A percentile compares a stretch with the other conserved stretches of the same genome.
Evolutionary conservation across 345 rosid species (phyloP).

Genomic region (Mangifera indica): DNA sequence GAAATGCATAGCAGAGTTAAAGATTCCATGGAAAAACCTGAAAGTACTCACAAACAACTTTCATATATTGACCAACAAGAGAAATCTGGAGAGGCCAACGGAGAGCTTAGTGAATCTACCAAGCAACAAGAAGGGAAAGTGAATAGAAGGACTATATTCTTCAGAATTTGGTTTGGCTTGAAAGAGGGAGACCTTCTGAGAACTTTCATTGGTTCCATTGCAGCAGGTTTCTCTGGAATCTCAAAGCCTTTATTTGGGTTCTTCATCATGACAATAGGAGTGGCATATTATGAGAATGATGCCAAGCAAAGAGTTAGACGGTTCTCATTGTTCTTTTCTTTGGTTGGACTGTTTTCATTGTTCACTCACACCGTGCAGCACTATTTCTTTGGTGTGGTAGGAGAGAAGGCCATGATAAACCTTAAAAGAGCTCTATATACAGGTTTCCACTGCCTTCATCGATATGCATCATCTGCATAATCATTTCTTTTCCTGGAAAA

Average conservation of each 20-base stretch:
- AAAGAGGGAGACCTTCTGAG: constrained; percentile 38
- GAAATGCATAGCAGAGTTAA: constrained; percentile 24
- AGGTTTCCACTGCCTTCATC: constrained; percentile 31
- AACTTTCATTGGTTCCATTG: constrained; percentile 42
- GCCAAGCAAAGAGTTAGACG: constrained; percentile 41
- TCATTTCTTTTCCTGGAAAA: too few relatives aligned
- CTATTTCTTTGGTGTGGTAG: constrained; percentile 63
- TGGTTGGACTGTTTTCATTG: constrained; percentile 48
- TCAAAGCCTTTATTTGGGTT: constrained; percentile 64
- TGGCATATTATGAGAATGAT: constrained; percentile 40
- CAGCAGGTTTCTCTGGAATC: constrained; percentile 67
- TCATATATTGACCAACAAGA: constrained; percentile 19
- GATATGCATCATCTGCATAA: too few relatives aligned
- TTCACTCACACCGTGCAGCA: constrained; percentile 59
- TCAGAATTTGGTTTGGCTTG: constrained; percentile 59
- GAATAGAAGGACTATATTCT: constrained; percentile 32
- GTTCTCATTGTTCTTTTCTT: constrained; percentile 45
- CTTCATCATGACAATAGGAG: constrained; percentile 58
- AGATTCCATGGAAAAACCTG: constrained; percentile 19
- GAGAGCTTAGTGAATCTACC: constrained; percentile 13
- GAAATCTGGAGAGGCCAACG: constrained; percentile 8
- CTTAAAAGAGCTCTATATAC: constrained; percentile 53
- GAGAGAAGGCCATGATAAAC: constrained; percentile 65
- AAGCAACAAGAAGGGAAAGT: constrained; percentile 20
- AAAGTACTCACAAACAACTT: constrained; percentile 11